Conservation (phyloP, 2,329 filamentous ascomycete species). For the Penicillium sp. region DNA sequence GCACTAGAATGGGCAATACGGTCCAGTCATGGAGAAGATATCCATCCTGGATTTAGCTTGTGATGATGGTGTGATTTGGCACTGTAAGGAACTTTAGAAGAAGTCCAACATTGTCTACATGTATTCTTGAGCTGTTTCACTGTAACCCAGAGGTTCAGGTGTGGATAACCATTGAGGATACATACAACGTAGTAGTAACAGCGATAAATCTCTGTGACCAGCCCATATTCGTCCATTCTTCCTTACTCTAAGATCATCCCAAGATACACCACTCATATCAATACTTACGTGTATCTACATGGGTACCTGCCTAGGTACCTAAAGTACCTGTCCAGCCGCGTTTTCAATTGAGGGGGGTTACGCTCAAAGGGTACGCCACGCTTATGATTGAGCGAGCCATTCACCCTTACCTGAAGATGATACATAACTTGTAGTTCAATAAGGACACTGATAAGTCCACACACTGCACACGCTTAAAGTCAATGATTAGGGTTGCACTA, state of each 20-base stretch:
- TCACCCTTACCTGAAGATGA: slow-evolving; percentile 9
- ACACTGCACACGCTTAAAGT: not conserved
- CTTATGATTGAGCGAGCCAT: slow-evolving; percentile 21
- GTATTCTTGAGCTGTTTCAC: slow-evolving; percentile 1
- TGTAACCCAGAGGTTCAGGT: not conserved
- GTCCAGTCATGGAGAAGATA: not conserved
- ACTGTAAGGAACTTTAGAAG: slow-evolving; percentile 8
- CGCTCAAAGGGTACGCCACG: slow-evolving; percentile 17
- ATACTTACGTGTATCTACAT: too few species aligned
- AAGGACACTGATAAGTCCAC: not conserved
- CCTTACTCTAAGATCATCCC: not conserved
- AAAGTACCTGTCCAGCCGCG: slow-evolving; percentile 13
- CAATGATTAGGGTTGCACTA: slow-evolving; percentile 3
- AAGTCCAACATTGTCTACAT: not conserved
- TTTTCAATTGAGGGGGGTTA: slow-evolving; percentile 21
- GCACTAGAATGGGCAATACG: not conserved
- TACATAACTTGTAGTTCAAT: too few species aligned
- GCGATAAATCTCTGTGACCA: not conserved
- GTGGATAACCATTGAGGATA: not conserved
- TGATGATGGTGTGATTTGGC: slow-evolving; percentile 19
- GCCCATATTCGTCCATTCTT: not conserved
- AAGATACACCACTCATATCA: not conserved
- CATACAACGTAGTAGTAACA: not conserved
- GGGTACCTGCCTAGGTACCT: not conserved
- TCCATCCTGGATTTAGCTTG: slow-evolving; percentile 11